Evolutionary conservation across 1,284 basidiomycete species (phyloP), one percentile per base, ranked within the genome.

Genomic region (Ganoderma meredithae): DNA sequence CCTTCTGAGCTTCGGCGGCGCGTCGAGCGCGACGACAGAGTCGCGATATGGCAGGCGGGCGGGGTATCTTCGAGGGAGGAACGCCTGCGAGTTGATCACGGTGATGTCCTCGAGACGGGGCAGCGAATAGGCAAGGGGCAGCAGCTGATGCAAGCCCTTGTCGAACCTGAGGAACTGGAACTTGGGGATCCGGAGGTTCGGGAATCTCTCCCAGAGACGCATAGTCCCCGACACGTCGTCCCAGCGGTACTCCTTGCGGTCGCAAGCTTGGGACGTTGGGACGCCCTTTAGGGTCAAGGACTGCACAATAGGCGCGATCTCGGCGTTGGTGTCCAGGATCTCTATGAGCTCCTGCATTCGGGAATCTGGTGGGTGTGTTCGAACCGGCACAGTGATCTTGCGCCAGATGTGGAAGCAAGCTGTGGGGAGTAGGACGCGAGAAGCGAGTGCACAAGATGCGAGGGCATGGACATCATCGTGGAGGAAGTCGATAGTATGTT

Each of bases 331-430:
- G 52, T 31, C 27, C 52, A 31, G 27, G 15, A 55, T 55, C 3
- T 55, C 52, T 4, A 55, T 3, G 25, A 55, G 27, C 6, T 8
- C 6, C 17, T 55, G 27, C 52, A 55, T 55, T 2, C 52, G 52
- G 52, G 13, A 2, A 7, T 55, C 27, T 15, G 9, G 1, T 0
- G 25, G 52, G 52, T 27, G 7, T 15, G 27, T 8, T 9, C 17
- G 27, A 19, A 55, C 52, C 8, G 52, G 52, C 12, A 55, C 27
- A 5, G 31, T 15, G 13, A 55, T 17, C 9, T 55, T 27, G 52
- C 52, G 25, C 52, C 52, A 55, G 52, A 55, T 55, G 17, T 55
- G 52, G 17, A 55, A 55, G 6, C 52, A 27, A 33, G 27, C 52
- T 17, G 3, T 19, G 4, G 13, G 27, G 15, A 31, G 31, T 5